Evolutionary conservation across 441 rosid species (phyloP), one percentile per base, ranked within the genome.

Genomic region (Pelargonium myrrhifolium): DNA sequence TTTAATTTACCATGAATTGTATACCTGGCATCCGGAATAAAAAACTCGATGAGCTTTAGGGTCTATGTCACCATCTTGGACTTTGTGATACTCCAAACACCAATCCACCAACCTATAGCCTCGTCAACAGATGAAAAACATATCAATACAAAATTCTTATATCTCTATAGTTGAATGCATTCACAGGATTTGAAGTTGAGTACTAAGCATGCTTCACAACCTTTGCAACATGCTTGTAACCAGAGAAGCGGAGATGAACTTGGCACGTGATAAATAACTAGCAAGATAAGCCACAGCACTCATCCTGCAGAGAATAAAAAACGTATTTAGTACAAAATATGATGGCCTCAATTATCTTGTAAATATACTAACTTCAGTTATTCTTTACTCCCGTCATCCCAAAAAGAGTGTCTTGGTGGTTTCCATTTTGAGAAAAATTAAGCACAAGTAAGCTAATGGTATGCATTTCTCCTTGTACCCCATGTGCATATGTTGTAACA

Each of bases 241-340:
- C 58, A 76, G 73, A 66, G 80, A 80, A 72, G 84, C 70, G 1
- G 85, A 71, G 60, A 93, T 69, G 76, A 90, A 90, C 79, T 83
- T 90, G 18, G 81, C 98, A 8, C 95, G 90, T 66, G 96, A 82
- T 84, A 93, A 74, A 75, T 83, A 93, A 79, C 97, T 90, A 70
- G 93, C 90, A 71, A 93, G 93, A 81, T 89, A 93, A 56, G 91
- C 83, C 71, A 81, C 95, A 20, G 94, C 87, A 82, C 86, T 90
- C 94, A 83, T 93, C 85, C 93, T 90, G 87, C 81, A 69, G 40
- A 62, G 67, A 62, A 74, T 14, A 14, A 42, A 58, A 39, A 64
- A 45, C 7, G 14, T 64, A 14, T 26, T 62, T 28, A 72, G 15
- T 17, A 56, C 22, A 35, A 51, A 11, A 53, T 53, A 22, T 31